phyloP scores from a whole-genome alignment of 1,284 basidiomycete species.

The Tilletia indica region DNA sequence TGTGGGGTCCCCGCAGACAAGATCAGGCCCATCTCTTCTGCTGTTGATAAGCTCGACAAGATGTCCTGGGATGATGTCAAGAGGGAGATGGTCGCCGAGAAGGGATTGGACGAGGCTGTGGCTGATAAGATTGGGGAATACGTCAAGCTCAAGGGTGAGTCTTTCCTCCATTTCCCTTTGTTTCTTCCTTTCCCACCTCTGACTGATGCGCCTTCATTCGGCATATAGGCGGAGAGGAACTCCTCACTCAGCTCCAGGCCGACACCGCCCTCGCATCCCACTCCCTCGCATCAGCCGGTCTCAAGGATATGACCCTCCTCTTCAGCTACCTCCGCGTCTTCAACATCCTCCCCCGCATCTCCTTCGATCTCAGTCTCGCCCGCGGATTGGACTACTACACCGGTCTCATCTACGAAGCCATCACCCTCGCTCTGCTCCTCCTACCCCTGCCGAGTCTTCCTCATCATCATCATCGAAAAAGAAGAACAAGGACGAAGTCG shows the following conservation, averaged over 20 bases:
- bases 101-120: conserved; percentile 76
- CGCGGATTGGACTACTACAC: conserved; percentile 98
- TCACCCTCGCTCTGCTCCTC: conserved; percentile 88
- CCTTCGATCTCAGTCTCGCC: conserved; percentile 93
- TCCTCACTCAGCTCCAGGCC: conserved; percentile 72
- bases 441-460: conserved; percentile 65
- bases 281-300: conserved; percentile 71
- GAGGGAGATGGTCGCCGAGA: conserved; percentile 94
- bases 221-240: conserved; percentile 68
- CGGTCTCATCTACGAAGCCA: conserved; percentile 96
- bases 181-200: background rate
- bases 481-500: conserved; percentile 74
- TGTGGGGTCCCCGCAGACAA: conserved; percentile 91
- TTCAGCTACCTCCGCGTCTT: conserved; percentile 83
- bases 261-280: conserved; percentile 72
- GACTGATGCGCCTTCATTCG: conserved; percentile 5
- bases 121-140: conserved; percentile 97
- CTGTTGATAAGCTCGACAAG: conserved; percentile 99
- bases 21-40: conserved; percentile 89
- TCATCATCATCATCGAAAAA: conserved; percentile 33
- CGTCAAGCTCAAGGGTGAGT: conserved; percentile 83
- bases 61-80: conserved; percentile 83
- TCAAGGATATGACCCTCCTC: conserved; percentile 84
- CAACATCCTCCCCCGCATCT: conserved; percentile 71
- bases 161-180: background rate